These are phyloP conservation scores for Diaporthe nobilis DNA, from an alignment of 2,329 filamentous ascomycete species.

Conservation along the genomic window DNA sequence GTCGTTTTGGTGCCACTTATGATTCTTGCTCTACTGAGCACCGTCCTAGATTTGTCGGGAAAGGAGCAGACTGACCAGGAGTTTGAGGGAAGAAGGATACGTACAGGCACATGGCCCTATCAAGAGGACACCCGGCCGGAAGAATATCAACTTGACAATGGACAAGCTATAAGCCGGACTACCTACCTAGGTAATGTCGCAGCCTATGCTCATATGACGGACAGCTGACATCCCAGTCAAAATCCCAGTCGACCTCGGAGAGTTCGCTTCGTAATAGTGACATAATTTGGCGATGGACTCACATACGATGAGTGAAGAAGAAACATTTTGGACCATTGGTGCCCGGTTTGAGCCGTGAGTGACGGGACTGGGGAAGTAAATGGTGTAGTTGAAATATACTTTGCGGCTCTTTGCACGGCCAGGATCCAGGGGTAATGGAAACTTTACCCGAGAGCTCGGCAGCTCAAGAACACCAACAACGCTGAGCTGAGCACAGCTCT, in stretches of 20 bases:
- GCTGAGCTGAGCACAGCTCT: background rate
- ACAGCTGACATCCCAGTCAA: background rate
- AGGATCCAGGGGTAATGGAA: slow-evolving; percentile 13
- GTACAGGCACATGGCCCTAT: too few species aligned
- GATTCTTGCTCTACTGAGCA: background rate
- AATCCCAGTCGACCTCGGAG: too few species aligned
- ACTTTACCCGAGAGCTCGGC: slow-evolving; percentile 8
- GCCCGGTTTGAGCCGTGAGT: background rate
- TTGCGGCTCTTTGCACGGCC: slow-evolving; percentile 24
- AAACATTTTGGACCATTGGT: background rate
- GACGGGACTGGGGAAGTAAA: too few species aligned
- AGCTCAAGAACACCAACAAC: background rate
- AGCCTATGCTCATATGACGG: background rate
- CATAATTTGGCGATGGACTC: background rate
- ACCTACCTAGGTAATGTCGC: too few species aligned
- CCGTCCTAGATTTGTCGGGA: background rate
- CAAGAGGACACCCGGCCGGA: background rate
- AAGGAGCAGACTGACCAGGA: background rate
- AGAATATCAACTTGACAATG: background rate
- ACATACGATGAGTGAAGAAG: background rate
- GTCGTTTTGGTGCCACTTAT: background rate
- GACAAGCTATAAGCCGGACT: background rate
- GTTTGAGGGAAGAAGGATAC: background rate
- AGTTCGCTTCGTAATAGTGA: background rate
- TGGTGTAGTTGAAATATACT: slow-evolving; percentile 32